Evolutionary conservation across 164 flowering plant species (phyloP), one percentile per base, ranked within the genome.

Genomic region (Taxillus chinensis): DNA sequence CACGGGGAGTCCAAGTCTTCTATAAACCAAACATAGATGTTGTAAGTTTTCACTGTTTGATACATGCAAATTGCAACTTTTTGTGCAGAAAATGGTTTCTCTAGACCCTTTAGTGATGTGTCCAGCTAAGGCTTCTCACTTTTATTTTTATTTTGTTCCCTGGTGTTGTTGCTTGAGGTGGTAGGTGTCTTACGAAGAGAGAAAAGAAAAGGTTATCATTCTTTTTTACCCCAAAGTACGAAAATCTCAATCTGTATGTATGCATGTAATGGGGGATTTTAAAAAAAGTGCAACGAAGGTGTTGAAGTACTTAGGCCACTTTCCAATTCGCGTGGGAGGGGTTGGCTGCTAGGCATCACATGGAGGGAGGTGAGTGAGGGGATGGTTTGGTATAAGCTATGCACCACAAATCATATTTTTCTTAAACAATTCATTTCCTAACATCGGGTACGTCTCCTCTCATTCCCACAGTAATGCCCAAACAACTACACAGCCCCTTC

Each of bases 161-260:
- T 49, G 52, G 10, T 7, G 4, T 4, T 49, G 39, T 8, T 54
- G 75, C 77, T 67, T 77, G 72, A 42, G 62, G 62, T 42, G 67
- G 41, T 14, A 68, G 79, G 59, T 75, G 66, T 71, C 81, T 75
- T 78, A 72, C 69, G 72, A 73, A 40, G 63, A 73, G 79, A 73
- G 81, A 66, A 78, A 78, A 69, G 77, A 75, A 78, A 75, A 67
- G 67, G 63, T 58, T 55, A 62, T 57, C 41, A 50, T 15, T 41
- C 57, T 52, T 66, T 65, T 56, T 45, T 54, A 65, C 55, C 53
- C 63, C 59, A 43, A 53, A 10, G 57, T 60, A 52, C 48, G 49
- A 45, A 5, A 17, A 57, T n/a, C n/a, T n/a, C n/a, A n/a, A n/a
- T n/a, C n/a, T n/a, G n/a, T 27, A 27, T 27, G 27, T 27, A 27